Base-by-base conservation (phyloP, 352 stramenopile genomes). In the Thraustotheca clavata region DNA sequence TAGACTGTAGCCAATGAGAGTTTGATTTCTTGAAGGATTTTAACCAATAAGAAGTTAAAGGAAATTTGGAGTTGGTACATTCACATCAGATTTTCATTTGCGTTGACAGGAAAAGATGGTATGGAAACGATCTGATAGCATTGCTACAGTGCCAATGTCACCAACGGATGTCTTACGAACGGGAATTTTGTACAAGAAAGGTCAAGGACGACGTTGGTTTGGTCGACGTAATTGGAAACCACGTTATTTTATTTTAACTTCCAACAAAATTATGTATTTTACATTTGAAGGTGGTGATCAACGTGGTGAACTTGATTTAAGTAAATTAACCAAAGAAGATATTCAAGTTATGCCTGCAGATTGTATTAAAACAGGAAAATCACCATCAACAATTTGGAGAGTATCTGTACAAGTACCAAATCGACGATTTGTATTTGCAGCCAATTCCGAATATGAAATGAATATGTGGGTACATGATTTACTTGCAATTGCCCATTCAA, bases 401-500 rank as follows among this genome's bases (percentile, higher is more conserved):
- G 68, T 93, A 16, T 78, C 80, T 8, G 76, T 93, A 60, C 86
- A 88, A 60, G 75, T 78, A 29, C 75, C 76, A 0, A 68, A 79
- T 39, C 74, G 76, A 12, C 78, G 81, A 0, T 62, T 91, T 48
- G 65, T 92, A 14, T 72, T 93, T 38, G 83, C 81, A 5, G 76
- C 81, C 0, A 72, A 75, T 11, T 88, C 83, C 16, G 81, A 93
- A 59, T 87, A 87, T 63, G 83, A 92, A 62, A 92, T 92, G 83
- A 92, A 92, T 61, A 70, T 87, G 55, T 92, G 83, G 83, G 80
- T 88, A 41, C 74, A 88, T 67, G 85, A 90, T 59, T 71, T 92
- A 4, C n/a, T 65, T 20, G 35, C 57, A 46, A 26, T 50, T 29
- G 52, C 55, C 38, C 11, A 18, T 14, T 54, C 57, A 46, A 36